Percentiles rank a stretch among this genome's conserved stretches.
Evolutionary conservation across 192 early-diverging fungal genomes (phyloP).

Genomic region (Coemansia sp.): DNA sequence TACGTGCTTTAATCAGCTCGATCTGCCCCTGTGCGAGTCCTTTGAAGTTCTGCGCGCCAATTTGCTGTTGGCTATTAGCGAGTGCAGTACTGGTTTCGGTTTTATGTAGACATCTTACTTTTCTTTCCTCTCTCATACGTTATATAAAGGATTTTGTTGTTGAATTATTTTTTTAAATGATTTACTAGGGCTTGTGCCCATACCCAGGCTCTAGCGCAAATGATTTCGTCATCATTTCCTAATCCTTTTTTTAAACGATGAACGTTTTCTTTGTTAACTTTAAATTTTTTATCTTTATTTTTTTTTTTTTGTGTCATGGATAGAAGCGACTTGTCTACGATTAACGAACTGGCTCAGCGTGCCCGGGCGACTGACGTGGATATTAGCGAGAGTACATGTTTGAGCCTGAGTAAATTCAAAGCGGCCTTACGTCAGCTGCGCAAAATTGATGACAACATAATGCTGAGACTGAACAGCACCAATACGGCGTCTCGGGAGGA

Average conservation of each 20-base stretch:
- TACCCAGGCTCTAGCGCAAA: too few species aligned
- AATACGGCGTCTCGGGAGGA: constrained; percentile 64
- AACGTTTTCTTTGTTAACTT: too few species aligned
- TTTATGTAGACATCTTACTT: constrained; percentile 62
- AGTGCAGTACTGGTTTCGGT: constrained; percentile 91
- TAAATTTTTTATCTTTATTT: background rate
- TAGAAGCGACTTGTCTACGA: constrained; percentile 22
- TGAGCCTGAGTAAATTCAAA: constrained; percentile 59
- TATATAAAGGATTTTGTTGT: background rate
- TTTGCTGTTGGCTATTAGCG: constrained; percentile 86
- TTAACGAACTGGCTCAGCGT: constrained; percentile 33
- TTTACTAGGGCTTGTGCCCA: too few species aligned
- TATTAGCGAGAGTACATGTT: constrained; percentile 58
- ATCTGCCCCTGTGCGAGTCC: constrained; percentile 89
- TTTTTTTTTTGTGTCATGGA: background rate
- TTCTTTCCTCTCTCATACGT: background rate
- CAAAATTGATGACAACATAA: constrained; percentile 81
- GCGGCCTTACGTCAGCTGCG: constrained; percentile 72
- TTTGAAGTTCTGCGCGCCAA: constrained; percentile 86
- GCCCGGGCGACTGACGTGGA: constrained; percentile 28
- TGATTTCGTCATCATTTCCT: too few species aligned
- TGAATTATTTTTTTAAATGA: background rate
- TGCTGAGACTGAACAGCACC: constrained; percentile 75
- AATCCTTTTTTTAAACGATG: too few species aligned
- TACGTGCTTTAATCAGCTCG: constrained; percentile 99